Percentiles rank a stretch among this genome's conserved stretches.
These are phyloP conservation scores for Saturnispora diversa DNA, from an alignment of 805 yeast species.

Conservation along the genomic window DNA sequence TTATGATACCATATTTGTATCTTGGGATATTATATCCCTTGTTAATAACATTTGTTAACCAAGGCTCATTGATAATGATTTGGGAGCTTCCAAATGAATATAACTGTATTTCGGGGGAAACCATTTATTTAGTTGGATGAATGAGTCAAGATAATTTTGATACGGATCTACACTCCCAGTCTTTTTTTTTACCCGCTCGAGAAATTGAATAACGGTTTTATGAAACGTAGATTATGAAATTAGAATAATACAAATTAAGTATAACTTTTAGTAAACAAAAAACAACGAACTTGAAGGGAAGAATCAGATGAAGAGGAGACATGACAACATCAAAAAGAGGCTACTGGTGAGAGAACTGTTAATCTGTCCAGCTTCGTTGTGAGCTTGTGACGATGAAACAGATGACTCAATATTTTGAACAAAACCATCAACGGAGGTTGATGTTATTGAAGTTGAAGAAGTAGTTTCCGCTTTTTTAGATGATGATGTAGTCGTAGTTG, in stretches of 20 bases:
- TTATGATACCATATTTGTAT: conserved; percentile 35
- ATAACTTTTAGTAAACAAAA: too few species aligned
- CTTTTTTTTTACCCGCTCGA: too few species aligned
- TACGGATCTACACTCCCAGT: too few species aligned
- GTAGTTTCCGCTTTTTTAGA: not conserved
- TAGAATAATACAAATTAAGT: too few species aligned
- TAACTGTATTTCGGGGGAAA: conserved; percentile 5
- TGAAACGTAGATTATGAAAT: too few species aligned
- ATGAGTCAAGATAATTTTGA: too few species aligned
- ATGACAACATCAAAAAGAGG: conserved; percentile 2
- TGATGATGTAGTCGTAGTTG: not conserved
- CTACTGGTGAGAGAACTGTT: not conserved
- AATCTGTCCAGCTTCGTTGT: not conserved
- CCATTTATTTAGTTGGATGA: too few species aligned
- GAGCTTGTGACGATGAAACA: not conserved
- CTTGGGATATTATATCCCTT: conserved; percentile 43
- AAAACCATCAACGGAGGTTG: conserved; percentile 5
- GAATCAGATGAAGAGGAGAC: conserved; percentile 5
- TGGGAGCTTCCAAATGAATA: conserved; percentile 8
- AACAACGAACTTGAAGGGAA: not conserved
- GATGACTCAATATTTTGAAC: conserved; percentile 4
- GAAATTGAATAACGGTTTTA: too few species aligned
- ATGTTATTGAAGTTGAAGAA: not conserved
- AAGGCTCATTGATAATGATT: conserved; percentile 15
- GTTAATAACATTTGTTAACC: conserved; percentile 34